A percentile compares a stretch with the other conserved stretches of the same genome.
phyloP scores from a whole-genome alignment of 1,284 basidiomycete genomes.

The Trichosporon coremiiforme region DNA sequence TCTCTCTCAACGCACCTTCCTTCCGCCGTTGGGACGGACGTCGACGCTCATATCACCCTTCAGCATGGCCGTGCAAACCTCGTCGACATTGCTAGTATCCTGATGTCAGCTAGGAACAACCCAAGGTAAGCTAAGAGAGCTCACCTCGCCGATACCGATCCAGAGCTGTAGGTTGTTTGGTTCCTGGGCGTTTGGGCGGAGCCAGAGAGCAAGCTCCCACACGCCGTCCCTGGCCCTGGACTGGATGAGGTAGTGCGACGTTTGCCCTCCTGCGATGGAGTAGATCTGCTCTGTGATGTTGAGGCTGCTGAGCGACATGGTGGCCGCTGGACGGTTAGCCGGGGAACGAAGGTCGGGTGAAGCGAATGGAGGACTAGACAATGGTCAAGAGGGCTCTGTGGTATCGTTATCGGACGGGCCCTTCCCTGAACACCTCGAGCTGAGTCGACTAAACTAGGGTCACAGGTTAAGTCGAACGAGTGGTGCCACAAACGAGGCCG shows the following conservation, averaged over 20 bases:
- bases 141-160: constrained; percentile 4
- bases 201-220: constrained; percentile 28
- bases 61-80: constrained; percentile 24
- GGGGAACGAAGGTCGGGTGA: too few species aligned
- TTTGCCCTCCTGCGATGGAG: constrained; percentile 10
- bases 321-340: background rate
- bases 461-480: too few species aligned
- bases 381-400: background rate
- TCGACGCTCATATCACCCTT: constrained; percentile 29
- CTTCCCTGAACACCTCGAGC: background rate
- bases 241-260: constrained; percentile 26
- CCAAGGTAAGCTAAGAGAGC: background rate
- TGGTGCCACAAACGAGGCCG: too few species aligned
- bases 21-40: constrained; percentile 7
- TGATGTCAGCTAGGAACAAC: constrained; percentile 14
- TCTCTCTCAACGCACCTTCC: constrained; percentile 21
- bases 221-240: background rate
- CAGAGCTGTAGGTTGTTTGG: constrained; percentile 7
- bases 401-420: constrained; percentile 1
- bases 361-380: background rate
- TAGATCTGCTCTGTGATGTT: constrained; percentile 31
- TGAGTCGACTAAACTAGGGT: constrained; percentile 14
- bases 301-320: constrained; percentile 20
- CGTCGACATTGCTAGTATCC: constrained; percentile 19
- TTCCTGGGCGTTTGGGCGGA: constrained; percentile 2